These are phyloP conservation scores for Volvox carteri DNA, from an alignment of 163 green algal genomes.

Conservation along the genomic window DNA sequence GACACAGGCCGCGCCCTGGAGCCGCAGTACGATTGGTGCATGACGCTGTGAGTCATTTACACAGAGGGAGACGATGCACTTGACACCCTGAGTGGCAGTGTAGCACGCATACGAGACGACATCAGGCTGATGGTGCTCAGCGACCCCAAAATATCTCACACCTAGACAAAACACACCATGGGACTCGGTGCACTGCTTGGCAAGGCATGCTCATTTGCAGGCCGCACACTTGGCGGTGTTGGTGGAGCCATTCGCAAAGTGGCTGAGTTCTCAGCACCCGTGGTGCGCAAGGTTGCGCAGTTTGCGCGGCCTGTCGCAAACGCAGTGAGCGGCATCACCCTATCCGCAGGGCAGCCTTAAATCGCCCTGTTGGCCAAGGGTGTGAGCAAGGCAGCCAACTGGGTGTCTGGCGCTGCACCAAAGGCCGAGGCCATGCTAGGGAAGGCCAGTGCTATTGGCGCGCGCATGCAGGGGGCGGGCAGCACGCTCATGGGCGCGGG, in stretches of 20 bases:
- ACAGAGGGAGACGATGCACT: constrained; percentile 1
- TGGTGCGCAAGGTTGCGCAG: constrained; percentile 31
- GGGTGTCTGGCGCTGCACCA: constrained; percentile 11
- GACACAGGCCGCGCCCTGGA: constrained; percentile 4
- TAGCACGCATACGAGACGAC: constrained; percentile 1
- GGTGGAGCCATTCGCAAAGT: constrained; percentile 7
- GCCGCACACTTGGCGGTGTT: constrained; percentile 14
- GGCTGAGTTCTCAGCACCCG: constrained; percentile 22
- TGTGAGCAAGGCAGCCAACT: constrained; percentile 38
- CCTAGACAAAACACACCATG: constrained; percentile 42
- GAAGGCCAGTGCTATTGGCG: constrained; percentile 35
- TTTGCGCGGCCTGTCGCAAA: constrained; percentile 23
- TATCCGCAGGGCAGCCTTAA: constrained; percentile 13
- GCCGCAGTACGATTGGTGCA: constrained; percentile 34
- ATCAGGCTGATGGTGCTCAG: constrained; percentile 27
- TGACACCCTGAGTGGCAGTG: background rate
- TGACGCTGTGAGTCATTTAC: constrained; percentile 14
- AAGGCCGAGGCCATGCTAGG: constrained; percentile 9
- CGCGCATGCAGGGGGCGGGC: constrained; percentile 30
- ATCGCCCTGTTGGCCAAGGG: constrained; percentile 25
- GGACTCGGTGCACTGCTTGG: constrained; percentile 39
- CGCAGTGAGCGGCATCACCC: constrained; percentile 1
- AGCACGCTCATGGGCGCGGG: no score
- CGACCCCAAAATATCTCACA: constrained; percentile 41
- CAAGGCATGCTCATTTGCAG: background rate